Evolutionary conservation across 179 eudicot genomes (phyloP), one percentile per base, ranked within the genome.

Genomic region (Silene coronaria): DNA sequence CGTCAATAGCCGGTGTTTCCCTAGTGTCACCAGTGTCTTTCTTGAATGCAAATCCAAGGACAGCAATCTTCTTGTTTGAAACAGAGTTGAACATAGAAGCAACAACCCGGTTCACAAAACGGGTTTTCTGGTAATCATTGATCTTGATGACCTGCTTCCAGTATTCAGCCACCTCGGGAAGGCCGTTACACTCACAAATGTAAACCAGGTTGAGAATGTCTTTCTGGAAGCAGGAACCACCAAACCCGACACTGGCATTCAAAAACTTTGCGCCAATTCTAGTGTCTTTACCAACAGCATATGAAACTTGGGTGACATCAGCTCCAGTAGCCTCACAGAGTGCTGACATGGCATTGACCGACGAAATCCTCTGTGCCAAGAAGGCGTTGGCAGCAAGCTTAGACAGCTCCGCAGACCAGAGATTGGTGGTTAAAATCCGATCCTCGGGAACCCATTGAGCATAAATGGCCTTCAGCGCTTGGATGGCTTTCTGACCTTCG

Each of bases 351-450:
- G 94, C 94, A 80, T 90, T 90, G 55, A 90, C 89, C 2, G 94
- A 90, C 14, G 94, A 90, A 71, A 90, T 90, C 78, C 94, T 86
- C 73, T 90, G 94, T 9, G 94, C 94, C 82, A 90, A 80, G 85
- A 89, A 89, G 55, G 95, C 95, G 69, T 90, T 90, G 61, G 95
- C 95, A 53, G 91, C 95, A 12, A 90, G 91, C 84, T 90, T 90
- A 21, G 95, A 90, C n/a, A 90, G 90, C 85, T 90, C 95, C 10
- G 95, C 95, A 48, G 95, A 90, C 95, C 95, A 90, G 22, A 90
- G 84, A 75, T 90, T 88, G 77, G 91, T 88, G 86, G 88, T 85
- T 21, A 90, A 66, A 79, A 90, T 90, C 36, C 79, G 70, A 0
- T 87, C 89, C 63, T 90, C 90, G 1, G 95, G 95, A 27, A 90